Evolutionary conservation across 106 monocot genomes (phyloP), one percentile per base, ranked within the genome.

Genomic region (Acorus calamus): DNA sequence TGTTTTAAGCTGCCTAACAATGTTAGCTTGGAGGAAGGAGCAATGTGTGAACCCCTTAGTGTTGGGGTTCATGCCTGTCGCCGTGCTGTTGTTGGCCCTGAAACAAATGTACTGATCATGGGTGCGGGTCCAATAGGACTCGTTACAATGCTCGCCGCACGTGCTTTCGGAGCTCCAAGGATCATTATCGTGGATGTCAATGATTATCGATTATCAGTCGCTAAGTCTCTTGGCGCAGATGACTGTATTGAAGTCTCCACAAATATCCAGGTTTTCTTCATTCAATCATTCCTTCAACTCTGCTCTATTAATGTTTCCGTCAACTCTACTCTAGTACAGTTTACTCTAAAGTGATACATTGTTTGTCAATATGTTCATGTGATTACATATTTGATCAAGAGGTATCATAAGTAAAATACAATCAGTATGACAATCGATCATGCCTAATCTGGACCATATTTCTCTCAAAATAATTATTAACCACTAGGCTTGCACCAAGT

Each of bases 21-120:
- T 69, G 75, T 96, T 69, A 87, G 84, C 74, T 52, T 96, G 67
- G 94, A 96, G 71, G 94, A 96, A 78, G 94, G 94, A 5, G 94
- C 94, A 43, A 96, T 96, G 94, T 96, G 94, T 73, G 94, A 96
- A 60, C 94, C 94, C 28, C 94, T 96, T 7, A 96, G 94, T 63
- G 94, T 96, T 56, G 94, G 87, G 46, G 61, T 96, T 53, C 83
- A 96, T 73, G 94, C 94, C 59, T 87, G 94, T 48, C 77, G 94
- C 7, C 84, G 90, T 60, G 90, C 90, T 55, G 61, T 55, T 41
- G 60, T 96, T 66, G 84, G 90, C 42, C 82, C 90, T 41, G 84
- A 90, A 66, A 90, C 82, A 43, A 84, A 73, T 67, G 90, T 87
- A 51, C 80, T 96, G 5, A 77, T 96, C 56, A 76, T 96, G 84